phyloP scores from a whole-genome alignment of 2,329 filamentous ascomycete genomes.

The Colletotrichum euphorbiae region DNA sequence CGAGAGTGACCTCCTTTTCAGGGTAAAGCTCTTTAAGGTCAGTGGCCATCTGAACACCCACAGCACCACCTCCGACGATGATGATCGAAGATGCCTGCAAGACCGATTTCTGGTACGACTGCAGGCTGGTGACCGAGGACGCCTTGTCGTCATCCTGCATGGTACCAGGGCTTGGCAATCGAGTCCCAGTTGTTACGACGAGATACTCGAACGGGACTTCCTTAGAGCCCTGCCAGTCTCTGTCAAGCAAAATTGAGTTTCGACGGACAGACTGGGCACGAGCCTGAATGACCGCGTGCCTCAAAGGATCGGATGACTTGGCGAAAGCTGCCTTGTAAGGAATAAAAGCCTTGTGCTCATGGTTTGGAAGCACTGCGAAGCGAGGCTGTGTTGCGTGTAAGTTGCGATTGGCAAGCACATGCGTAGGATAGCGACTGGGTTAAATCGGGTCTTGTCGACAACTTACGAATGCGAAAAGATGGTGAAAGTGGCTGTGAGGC shows the following conservation, averaged over 20 bases:
- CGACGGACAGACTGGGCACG: slow-evolving; percentile 1
- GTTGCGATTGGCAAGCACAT: background rate
- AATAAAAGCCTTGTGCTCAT: slow-evolving; percentile 60
- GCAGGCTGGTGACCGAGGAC: slow-evolving; percentile 47
- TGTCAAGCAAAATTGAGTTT: slow-evolving; percentile 12
- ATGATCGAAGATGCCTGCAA: slow-evolving; percentile 43
- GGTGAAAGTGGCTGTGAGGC: slow-evolving; percentile 31
- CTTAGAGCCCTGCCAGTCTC: slow-evolving; percentile 21
- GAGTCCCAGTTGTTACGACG: slow-evolving; percentile 19
- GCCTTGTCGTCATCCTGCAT: slow-evolving; percentile 21
- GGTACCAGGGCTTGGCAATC: slow-evolving; percentile 11
- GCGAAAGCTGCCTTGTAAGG: slow-evolving; percentile 51
- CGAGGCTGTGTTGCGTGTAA: slow-evolving; percentile 51
- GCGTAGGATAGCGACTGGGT: too few species aligned
- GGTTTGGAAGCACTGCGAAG: slow-evolving; percentile 54
- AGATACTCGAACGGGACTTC: slow-evolving; percentile 21
- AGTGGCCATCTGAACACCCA: slow-evolving; percentile 60
- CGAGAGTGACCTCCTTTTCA: slow-evolving; percentile 57
- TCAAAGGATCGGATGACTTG: slow-evolving; percentile 9
- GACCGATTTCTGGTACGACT: slow-evolving; percentile 45
- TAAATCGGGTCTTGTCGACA: too few species aligned
- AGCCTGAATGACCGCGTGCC: slow-evolving; percentile 24
- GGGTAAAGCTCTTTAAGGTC: slow-evolving; percentile 61
- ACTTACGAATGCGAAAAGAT: slow-evolving; percentile 27
- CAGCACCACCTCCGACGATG: slow-evolving; percentile 59